Conservation (phyloP, 2,329 filamentous ascomycete species). For the Beauveria pseudobassiana region DNA sequence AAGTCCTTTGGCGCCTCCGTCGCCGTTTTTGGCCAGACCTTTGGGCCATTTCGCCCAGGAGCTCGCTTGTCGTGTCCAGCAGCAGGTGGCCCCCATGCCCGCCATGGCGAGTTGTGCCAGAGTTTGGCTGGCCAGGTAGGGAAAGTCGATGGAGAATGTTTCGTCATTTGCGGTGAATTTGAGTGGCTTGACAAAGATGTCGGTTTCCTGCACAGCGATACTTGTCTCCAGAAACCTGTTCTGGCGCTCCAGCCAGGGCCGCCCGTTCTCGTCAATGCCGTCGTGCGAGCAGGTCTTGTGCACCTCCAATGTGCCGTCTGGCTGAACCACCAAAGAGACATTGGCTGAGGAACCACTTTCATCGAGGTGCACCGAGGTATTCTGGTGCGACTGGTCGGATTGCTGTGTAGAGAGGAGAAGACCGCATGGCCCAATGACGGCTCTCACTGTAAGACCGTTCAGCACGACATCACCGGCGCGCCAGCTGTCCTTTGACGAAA, state of each 20-base stretch:
- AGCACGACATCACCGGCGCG: background rate
- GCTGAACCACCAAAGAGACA: background rate
- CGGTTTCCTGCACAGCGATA: background rate
- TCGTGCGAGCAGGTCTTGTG: conserved; percentile 5
- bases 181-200: conserved; percentile 1
- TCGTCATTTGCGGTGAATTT: background rate
- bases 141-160: conserved; percentile 5
- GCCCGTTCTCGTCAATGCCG: conserved; percentile 9
- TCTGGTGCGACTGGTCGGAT: background rate
- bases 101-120: conserved; percentile 17
- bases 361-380: conserved; percentile 3
- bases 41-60: background rate
- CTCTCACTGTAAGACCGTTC: background rate
- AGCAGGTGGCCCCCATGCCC: conserved; percentile 20
- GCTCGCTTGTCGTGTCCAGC: conserved; percentile 9
- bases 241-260: conserved; percentile 6
- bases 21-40: background rate
- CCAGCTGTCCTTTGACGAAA: background rate
- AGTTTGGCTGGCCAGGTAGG: conserved; percentile 6
- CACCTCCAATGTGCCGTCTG: background rate
- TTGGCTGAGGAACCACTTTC: conserved; percentile 6
- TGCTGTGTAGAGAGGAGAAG: background rate
- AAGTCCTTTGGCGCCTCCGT: background rate
- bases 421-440: background rate
- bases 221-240: conserved; percentile 1